Evolutionary conservation across 306 rosid genomes (phyloP).

Genomic region (Vigna unguiculata): DNA sequence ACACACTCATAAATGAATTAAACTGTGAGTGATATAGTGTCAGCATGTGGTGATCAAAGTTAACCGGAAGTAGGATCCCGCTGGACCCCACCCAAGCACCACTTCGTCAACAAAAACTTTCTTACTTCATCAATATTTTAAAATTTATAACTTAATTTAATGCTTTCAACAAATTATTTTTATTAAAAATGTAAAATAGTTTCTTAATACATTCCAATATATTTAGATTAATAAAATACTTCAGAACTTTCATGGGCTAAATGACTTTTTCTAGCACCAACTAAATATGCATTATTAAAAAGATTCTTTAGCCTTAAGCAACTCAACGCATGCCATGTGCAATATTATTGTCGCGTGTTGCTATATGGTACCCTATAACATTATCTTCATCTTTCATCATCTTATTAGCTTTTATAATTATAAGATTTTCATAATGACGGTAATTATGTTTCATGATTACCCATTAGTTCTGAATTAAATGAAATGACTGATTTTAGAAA

Average conservation of each 20-base stretch:
- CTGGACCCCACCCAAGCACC: not conserved
- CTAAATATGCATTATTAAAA: not conserved
- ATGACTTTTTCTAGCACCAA: not conserved
- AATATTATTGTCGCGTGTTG: slow-evolving; percentile 17
- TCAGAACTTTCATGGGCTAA: not conserved
- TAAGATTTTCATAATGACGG: not conserved
- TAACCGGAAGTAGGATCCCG: not conserved
- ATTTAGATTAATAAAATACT: no score
- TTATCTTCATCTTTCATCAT: slow-evolving; percentile 3
- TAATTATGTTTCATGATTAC: slow-evolving; percentile 7
- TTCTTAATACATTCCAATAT: no score
- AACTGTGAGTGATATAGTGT: not conserved
- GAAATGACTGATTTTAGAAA: not conserved
- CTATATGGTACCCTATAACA: not conserved
- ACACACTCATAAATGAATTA: not conserved
- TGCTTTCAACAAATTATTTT: no score
- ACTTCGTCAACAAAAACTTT: no score
- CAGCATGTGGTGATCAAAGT: not conserved
- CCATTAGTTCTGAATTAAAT: slow-evolving; percentile 3
- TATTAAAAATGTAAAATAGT: no score
- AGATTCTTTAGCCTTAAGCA: not conserved
- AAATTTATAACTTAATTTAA: no score
- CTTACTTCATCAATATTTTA: no score
- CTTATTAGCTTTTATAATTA: not conserved
- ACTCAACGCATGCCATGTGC: not conserved